These are phyloP conservation scores for Omphalotus guepiniiformis DNA, from an alignment of 768 basidiomycete genomes.

Conservation along the genomic window DNA sequence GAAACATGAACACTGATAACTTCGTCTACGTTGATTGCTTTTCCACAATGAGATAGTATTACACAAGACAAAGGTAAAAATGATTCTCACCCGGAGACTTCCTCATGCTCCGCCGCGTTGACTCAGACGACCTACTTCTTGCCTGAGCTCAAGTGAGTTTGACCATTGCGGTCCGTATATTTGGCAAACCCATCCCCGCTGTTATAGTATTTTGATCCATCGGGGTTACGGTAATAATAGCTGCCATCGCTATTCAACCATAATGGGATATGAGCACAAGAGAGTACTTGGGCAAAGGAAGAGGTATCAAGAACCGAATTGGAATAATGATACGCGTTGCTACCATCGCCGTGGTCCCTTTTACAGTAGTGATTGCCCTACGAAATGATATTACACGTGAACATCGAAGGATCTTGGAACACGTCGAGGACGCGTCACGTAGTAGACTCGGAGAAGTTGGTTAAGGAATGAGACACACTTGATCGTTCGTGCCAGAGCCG, in stretches of 20 bases:
- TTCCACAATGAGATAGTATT: too few species aligned
- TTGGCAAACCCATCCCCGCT: slow-evolving; percentile 39
- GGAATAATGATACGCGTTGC: neutral
- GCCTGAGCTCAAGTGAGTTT: neutral
- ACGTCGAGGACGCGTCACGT: neutral
- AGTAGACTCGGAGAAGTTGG: neutral
- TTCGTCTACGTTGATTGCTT: too few species aligned
- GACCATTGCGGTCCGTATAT: slow-evolving; percentile 46
- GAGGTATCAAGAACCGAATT: too few species aligned
- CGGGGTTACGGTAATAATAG: slow-evolving; percentile 61
- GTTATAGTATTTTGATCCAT: slow-evolving; percentile 60
- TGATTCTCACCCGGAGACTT: too few species aligned
- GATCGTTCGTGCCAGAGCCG: neutral
- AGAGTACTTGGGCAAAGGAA: too few species aligned
- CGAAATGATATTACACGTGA: neutral
- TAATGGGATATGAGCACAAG: too few species aligned
- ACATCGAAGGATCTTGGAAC: too few species aligned
- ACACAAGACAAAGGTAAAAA: too few species aligned
- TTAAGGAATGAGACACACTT: too few species aligned
- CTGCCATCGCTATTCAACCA: slow-evolving; percentile 42
- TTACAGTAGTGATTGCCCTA: neutral
- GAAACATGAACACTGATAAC: too few species aligned
- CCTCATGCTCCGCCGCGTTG: too few species aligned
- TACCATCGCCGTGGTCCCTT: neutral
- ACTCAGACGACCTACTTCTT: too few species aligned